A percentile compares a stretch with the other conserved stretches of the same genome.
phyloP scores from a whole-genome alignment of 2,329 filamentous ascomycete genomes.

The Coleophoma cylindrospora region DNA sequence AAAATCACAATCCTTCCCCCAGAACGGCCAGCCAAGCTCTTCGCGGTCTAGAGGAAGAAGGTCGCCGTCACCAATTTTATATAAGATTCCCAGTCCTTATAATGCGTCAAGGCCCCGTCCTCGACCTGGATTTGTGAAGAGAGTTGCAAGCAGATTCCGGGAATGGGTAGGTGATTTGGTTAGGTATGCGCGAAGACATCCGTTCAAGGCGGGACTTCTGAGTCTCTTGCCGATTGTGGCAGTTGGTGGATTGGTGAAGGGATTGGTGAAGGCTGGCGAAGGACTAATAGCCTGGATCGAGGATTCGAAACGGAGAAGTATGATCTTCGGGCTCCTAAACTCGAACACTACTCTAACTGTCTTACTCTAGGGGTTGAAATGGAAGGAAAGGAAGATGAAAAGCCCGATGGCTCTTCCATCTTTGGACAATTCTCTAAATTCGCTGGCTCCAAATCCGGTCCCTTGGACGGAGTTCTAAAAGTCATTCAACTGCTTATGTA shows the following conservation, averaged over 20 bases:
- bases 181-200: conserved; percentile 16
- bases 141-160: conserved; percentile 13
- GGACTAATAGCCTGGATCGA: conserved; percentile 3
- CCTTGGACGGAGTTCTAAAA: conserved; percentile 23
- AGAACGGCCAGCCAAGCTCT: background rate
- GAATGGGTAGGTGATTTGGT: conserved; percentile 10
- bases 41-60: background rate
- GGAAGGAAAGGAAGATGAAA: conserved; percentile 3
- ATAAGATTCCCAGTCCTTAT: conserved; percentile 10
- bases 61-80: background rate
- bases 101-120: conserved; percentile 17
- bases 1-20: too few species aligned
- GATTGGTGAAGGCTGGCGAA: conserved; percentile 4
- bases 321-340: background rate
- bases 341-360: background rate
- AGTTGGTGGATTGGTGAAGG: conserved; percentile 10
- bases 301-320: conserved; percentile 3
- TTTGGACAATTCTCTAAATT: conserved; percentile 21
- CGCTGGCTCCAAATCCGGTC: conserved; percentile 16
- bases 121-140: conserved; percentile 16
- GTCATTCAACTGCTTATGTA: conserved; percentile 23
- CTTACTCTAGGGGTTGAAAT: background rate
- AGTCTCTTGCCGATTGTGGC: conserved; percentile 18
- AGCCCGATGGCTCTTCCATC: conserved; percentile 13
- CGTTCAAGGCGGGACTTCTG: conserved; percentile 16